These are phyloP conservation scores for Leccinum brunneo-olivaceum DNA, from an alignment of 1,284 basidiomycete genomes.

Conservation along the genomic window DNA sequence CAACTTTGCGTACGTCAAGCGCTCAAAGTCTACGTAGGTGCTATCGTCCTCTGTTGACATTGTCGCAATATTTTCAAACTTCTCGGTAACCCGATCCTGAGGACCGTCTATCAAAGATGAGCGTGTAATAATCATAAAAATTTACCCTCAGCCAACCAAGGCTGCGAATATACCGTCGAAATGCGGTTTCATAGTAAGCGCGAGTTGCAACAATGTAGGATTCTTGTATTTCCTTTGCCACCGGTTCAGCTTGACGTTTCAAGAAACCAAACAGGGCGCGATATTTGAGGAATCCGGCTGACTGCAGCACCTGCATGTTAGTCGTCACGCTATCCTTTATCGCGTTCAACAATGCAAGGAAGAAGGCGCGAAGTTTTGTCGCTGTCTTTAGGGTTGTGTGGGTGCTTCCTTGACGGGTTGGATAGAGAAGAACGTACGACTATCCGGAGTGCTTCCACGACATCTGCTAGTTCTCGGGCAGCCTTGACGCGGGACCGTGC, in stretches of 20 bases:
- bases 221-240: slow-evolving; percentile 86
- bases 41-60: slow-evolving; percentile 36
- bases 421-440: slow-evolving; percentile 48
- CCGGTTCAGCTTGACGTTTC: slow-evolving; percentile 71
- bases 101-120: slow-evolving; percentile 2
- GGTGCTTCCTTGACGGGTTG: not conserved
- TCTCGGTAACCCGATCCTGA: slow-evolving; percentile 58
- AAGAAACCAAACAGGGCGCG: slow-evolving; percentile 82
- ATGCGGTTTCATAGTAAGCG: slow-evolving; percentile 94
- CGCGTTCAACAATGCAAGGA: slow-evolving; percentile 76
- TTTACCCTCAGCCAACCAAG: slow-evolving; percentile 71
- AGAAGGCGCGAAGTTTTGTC: slow-evolving; percentile 83
- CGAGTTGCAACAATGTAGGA: slow-evolving; percentile 82
- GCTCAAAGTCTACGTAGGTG: slow-evolving; percentile 41
- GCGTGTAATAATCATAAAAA: not conserved
- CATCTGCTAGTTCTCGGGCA: slow-evolving; percentile 73
- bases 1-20: slow-evolving; percentile 63
- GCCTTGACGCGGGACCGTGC: slow-evolving; percentile 77
- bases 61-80: slow-evolving; percentile 50
- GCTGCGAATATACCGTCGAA: slow-evolving; percentile 83
- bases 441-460: slow-evolving; percentile 81
- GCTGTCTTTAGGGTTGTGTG: slow-evolving; percentile 54
- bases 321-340: slow-evolving; percentile 82
- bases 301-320: slow-evolving; percentile 91
- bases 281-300: slow-evolving; percentile 82